Evolutionary conservation across 192 early-diverging fungal genomes (phyloP), one percentile per base, ranked within the genome.

Genomic region (Umbelopsis vinacea): DNA sequence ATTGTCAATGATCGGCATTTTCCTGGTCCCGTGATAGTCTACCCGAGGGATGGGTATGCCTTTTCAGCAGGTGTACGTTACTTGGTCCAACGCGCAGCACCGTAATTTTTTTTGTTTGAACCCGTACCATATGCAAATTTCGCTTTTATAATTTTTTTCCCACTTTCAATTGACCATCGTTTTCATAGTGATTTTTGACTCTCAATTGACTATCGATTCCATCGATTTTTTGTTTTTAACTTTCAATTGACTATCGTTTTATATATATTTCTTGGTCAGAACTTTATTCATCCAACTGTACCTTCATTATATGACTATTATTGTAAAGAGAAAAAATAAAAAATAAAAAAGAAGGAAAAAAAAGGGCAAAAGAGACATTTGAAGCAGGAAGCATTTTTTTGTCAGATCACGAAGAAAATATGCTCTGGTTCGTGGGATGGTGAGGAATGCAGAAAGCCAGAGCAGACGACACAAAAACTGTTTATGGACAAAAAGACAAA

Each of bases 1-100:
- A 63, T 63, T 63, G 57, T 63, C 57, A 29, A 63, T 63, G 57
- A 63, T 63, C 57, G 57, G 33, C 57, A 63, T 14, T 63, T 63
- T 63, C 33, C 57, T 37, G n/a, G 57, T 63, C 57, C 57, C 29
- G 57, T 63, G 15, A 63, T 63, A 17, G 57, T 63, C 24, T 63
- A 63, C 57, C 57, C 57, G 33, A 63, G 26, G 26, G 57, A 63
- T 26, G 57, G 57, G 5, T 63, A 63, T 63, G 57, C 57, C 17
- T 63, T 37, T 63, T 63, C 29, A 29, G 57, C 57, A 37, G 57
- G 57, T 37, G 57, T 63, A 12, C 57, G 57, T 7, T 63, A 63
- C n/a, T 19, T 37, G 33, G 57, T 63, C 57, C 23, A n/a, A 63
- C 57, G 57, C 26, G 33, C 33, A 37, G 10, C 57, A 6, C 26